phyloP scores from a whole-genome alignment of 768 basidiomycete species.

The Agaricus bisporus region DNA sequence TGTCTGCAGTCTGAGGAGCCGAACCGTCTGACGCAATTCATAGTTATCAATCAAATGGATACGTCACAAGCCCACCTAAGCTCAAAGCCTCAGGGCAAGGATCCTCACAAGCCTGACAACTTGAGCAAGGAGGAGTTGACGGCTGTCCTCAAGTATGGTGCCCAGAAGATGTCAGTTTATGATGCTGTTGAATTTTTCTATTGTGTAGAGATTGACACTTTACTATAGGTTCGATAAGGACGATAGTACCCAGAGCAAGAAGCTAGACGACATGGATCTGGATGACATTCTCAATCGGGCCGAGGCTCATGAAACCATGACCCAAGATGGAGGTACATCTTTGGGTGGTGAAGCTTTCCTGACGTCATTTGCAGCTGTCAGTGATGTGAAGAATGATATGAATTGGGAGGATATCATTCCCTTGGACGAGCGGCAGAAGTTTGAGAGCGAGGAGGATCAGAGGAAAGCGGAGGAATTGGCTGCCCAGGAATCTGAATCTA shows the following conservation, averaged over 20 bases:
- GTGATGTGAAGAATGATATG: conserved; percentile 98
- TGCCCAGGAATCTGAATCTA: conserved; percentile 60
- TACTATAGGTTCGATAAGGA: conserved; percentile 88
- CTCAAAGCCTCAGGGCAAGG: conserved; percentile 66
- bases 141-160: conserved; percentile 97
- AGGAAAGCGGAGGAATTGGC: conserved; percentile 66
- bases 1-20: not conserved
- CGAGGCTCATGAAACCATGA: conserved; percentile 94
- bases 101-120: conserved; percentile 70
- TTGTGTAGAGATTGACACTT: too few relatives aligned
- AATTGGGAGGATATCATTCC: conserved; percentile 99
- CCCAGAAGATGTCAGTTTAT: conserved; percentile 82
- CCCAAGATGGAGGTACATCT: conserved; percentile 82
- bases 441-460: conserved; percentile 69
- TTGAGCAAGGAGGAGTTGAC: conserved; percentile 94
- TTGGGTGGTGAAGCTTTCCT: conserved; percentile 98
- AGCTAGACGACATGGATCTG: conserved; percentile 98
- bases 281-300: conserved; percentile 97
- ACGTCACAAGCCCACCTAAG: conserved; percentile 95
- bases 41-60: conserved; percentile 99
- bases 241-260: conserved; percentile 85
- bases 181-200: too few relatives aligned
- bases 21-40: not conserved
- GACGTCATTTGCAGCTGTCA: conserved; percentile 90
- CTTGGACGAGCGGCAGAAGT: conserved; percentile 78